Evolutionary conservation across 148 eudicot genomes (phyloP).

Genomic region (Amaranthus palmeri): DNA sequence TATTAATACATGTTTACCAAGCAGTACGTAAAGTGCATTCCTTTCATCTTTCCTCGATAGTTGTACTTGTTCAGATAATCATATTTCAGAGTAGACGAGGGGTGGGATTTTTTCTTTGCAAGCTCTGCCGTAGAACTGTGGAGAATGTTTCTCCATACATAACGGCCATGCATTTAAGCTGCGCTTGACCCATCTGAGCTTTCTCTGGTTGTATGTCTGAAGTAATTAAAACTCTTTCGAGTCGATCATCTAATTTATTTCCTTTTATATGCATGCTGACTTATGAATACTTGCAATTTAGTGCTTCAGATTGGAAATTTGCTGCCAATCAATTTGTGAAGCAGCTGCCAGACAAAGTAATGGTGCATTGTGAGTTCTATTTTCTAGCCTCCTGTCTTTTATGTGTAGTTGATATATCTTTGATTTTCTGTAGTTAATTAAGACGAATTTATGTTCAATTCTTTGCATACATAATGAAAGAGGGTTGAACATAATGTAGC

Average conservation of each 20-base stretch:
- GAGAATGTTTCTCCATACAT: neutral
- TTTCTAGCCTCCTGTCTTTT: conserved; percentile 6
- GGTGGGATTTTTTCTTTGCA: too few relatives aligned
- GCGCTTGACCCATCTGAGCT: neutral
- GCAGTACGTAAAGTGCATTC: neutral
- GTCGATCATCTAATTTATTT: neutral
- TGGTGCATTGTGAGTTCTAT: conserved; percentile 67
- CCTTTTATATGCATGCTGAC: neutral
- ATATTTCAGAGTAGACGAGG: too few relatives aligned
- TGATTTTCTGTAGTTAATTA: neutral
- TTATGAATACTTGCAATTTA: conserved; percentile 22
- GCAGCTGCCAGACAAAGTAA: conserved; percentile 65
- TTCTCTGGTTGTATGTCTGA: neutral
- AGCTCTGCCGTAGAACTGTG: neutral
- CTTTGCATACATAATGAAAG: neutral
- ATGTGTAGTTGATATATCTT: neutral
- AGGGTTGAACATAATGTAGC: neutral
- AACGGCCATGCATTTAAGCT: neutral
- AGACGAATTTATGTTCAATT: neutral
- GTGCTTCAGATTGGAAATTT: conserved; percentile 84
- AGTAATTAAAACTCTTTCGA: neutral
- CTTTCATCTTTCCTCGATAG: neutral
- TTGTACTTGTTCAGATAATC: neutral
- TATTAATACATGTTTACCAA: neutral
- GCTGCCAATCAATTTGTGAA: conserved; percentile 79